Conservation (phyloP, 1,139 yeast species). For the Candida neerlandica region DNA sequence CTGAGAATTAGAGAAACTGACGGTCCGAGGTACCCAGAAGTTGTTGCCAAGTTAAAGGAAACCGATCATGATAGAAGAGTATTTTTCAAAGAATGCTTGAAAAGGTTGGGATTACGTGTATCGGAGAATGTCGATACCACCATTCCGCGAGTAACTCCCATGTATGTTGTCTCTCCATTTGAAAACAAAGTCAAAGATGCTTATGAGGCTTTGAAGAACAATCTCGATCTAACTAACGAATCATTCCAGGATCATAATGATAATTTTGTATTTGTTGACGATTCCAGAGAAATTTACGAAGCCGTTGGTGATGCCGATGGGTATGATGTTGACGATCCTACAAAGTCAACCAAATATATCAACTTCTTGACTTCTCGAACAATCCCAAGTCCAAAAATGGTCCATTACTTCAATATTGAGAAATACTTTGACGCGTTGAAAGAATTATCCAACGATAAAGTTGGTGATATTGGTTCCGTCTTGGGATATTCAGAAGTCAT, state of each 20-base stretch:
- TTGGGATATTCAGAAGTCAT: constrained; percentile 85
- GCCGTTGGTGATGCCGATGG: constrained; percentile 12
- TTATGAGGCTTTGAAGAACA: constrained; percentile 30
- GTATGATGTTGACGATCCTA: constrained; percentile 51
- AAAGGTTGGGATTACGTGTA: constrained; percentile 67
- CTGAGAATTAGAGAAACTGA: constrained; percentile 33
- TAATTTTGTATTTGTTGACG: constrained; percentile 49
- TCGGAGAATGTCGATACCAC: constrained; percentile 50
- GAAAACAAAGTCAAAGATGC: constrained; percentile 26
- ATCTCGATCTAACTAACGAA: constrained; percentile 46
- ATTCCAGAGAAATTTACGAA: constrained; percentile 19
- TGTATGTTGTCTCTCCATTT: constrained; percentile 43
- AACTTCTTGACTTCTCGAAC: constrained; percentile 42
- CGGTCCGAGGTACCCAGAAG: constrained; percentile 28
- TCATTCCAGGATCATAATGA: constrained; percentile 57
- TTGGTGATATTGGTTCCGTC: constrained; percentile 57
- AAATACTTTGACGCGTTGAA: constrained; percentile 55
- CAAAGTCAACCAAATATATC: constrained; percentile 56
- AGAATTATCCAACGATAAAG: constrained; percentile 21
- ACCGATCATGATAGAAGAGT: constrained; percentile 51
- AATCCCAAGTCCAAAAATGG: constrained; percentile 49
- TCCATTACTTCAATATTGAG: constrained; percentile 73
- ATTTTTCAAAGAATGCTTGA: constrained; percentile 59
- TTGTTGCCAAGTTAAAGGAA: constrained; percentile 42
- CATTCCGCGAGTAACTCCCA: constrained; percentile 73